Evolutionary conservation across 306 rosid genomes (phyloP).

Genomic region (Sicyos edulis): DNA sequence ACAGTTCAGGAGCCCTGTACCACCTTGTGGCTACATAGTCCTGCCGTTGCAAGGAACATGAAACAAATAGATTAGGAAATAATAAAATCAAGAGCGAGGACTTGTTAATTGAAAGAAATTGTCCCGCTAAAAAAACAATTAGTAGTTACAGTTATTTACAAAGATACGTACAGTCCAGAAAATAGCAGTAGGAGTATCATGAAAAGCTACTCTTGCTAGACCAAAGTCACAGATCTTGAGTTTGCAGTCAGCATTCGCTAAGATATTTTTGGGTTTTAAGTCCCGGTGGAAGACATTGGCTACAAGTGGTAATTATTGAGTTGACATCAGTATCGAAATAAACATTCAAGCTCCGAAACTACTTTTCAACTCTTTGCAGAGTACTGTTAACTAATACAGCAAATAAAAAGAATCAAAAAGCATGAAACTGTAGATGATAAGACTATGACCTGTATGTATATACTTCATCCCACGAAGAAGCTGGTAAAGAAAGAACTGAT

Average conservation of each 20-base stretch:
- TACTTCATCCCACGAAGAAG: conserved; percentile 97
- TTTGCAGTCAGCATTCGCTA: conserved; percentile 99
- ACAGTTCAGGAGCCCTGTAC: conserved; percentile 99
- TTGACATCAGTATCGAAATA: conserved; percentile 27
- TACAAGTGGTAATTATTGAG: conserved; percentile 37
- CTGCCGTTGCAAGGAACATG: conserved; percentile 39
- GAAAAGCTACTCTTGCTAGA: conserved; percentile 96
- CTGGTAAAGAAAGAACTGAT: conserved; percentile 98
- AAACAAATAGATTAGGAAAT: not conserved
- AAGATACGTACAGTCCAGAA: conserved; percentile 86
- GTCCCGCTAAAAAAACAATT: not conserved
- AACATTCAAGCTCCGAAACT: conserved; percentile 21
- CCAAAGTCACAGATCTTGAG: conserved; percentile 99
- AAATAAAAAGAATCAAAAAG: conserved; percentile 19
- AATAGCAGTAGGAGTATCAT: conserved; percentile 96
- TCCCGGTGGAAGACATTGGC: conserved; percentile 99
- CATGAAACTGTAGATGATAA: conserved; percentile 9
- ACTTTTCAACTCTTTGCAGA: conserved; percentile 14
- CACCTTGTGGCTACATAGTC: conserved; percentile 98
- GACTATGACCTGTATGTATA: conserved; percentile 83
- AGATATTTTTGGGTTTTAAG: conserved; percentile 89
- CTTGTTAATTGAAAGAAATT: conserved; percentile 1
- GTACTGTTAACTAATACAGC: conserved; percentile 16
- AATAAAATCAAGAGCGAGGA: not conserved
- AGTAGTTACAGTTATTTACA: not conserved